Base-by-base conservation (phyloP, 2,329 filamentous ascomycete genomes). In the Fusarium solani-melongenae region DNA sequence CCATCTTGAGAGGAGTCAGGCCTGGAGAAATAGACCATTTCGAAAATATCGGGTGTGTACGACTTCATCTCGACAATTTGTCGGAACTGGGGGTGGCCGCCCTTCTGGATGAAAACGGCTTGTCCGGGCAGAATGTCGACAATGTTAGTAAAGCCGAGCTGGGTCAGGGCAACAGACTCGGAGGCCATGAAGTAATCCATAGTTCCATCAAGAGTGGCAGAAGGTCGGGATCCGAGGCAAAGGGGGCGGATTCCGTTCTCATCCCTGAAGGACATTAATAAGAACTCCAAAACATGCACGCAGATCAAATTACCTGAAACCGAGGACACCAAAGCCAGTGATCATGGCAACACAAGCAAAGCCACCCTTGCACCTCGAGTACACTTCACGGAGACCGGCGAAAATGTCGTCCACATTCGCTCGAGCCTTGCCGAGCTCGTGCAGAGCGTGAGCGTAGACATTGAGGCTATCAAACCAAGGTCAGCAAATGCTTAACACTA, bases 111-210 rank as follows among this genome's bases (percentile, higher is more conserved):
- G 79, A 97, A 94, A 69, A 97, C 94, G 2, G 94, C 94, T 83
- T 97, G 90, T 33, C 95, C 95, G 0, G 94, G 94, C 64, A 92
- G 84, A 73, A 98, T 93, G 78, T 97, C 93, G 38, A 88, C 83
- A 76, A 96, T 92, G 79, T 94, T 87, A 44, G 82, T 86, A 84
- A 96, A 97, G 17, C 94, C 94, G 57, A 95, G 91, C 81, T 97
- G 94, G 46, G 88, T 89, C 53, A 98, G 86, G 9, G 94, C 94
- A 59, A 98, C 91, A 10, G 93, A 96, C 83, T 98, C 95, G 0
- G 94, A 97, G 1, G 95, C 94, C 86, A 97, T 90, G 89, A 97
- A 94, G 85, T 97, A 97, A 82, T 97, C 95, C 69, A 83, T 92
- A 7, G 90, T 91, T 8, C 89, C 86, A 39, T 89, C 87, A 55